Evolutionary conservation across 1,284 basidiomycete species (phyloP), one percentile per base, ranked within the genome.

Genomic region (Amylostereum chailletii): DNA sequence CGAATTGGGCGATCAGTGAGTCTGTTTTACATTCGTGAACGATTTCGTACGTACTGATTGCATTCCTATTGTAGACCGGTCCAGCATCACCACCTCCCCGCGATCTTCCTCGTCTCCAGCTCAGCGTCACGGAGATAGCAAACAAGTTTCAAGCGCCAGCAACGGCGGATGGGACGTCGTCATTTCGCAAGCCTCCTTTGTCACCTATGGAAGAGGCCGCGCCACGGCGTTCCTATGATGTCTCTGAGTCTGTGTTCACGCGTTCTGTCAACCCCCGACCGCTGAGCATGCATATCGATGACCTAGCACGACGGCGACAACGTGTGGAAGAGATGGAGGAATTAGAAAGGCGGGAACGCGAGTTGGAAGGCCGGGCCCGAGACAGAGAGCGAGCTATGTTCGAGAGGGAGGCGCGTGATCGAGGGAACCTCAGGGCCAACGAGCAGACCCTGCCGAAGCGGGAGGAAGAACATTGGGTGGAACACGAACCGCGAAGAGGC

Each of bases 81-180:
- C 67, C 72, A 2, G 60, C 70, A 2, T 80, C 80, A 7, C 77
- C 79, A 8, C 69, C 74, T 27, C 75, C 73, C n/a, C 77, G 74
- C 57, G 82, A 86, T 46, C 57, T 80, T 11, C 76, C 83, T 36
- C 75, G 77, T 9, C 60, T 86, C 30, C 76, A 81, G 0, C 64
- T 76, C 47, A 86, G 79, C 46, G 85, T 87, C 10, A 74, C 74
- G 5, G 73, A 79, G 53, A 65, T 88, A n/a, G 83, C 84, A 2
- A 75, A 72, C 41, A 76, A 77, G 36, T 88, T 85, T 57, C 73
- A 79, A 54, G 60, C 71, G 3, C 50, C 58, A 3, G 74, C 74
- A 10, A 39, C 36, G 10, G 46, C 38, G 8, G 49, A 51, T 39
- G 55, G 5, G 33, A 43, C 30, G 19, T 30, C 5, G 38, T 50